Conservation (phyloP, 495 filamentous ascomycete genomes). For the Jackrogersella minutella region DNA sequence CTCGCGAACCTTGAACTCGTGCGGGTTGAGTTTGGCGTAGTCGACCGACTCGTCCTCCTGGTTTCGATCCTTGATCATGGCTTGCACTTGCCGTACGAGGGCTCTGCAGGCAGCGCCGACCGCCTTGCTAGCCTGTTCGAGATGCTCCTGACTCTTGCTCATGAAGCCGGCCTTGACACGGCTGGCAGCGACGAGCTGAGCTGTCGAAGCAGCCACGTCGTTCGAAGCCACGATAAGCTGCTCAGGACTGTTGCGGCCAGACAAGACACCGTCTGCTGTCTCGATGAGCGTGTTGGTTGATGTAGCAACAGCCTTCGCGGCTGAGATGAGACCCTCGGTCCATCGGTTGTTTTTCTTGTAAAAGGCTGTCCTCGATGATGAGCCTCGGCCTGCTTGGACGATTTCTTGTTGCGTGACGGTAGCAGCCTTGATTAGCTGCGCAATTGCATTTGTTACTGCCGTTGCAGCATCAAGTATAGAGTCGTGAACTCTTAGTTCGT, state of each 20-base stretch:
- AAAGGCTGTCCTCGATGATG: constrained; percentile 89
- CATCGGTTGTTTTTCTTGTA: constrained; percentile 99
- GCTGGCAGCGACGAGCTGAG: constrained; percentile 93
- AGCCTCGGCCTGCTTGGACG: constrained; percentile 91
- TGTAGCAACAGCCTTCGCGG: constrained; percentile 90
- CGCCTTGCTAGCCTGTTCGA: constrained; percentile 91
- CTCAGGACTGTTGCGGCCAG: constrained; percentile 88
- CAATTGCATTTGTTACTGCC: constrained; percentile 96
- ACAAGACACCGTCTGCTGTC: constrained; percentile 95
- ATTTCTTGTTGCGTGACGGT: constrained; percentile 96
- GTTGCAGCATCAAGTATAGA: constrained; percentile 92
- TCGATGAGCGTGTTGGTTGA: constrained; percentile 97
- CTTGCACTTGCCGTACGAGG: constrained; percentile 91
- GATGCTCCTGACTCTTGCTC: constrained; percentile 90
- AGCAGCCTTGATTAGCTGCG: constrained; percentile 94
- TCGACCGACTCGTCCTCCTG: constrained; percentile 86
- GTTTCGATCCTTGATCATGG: constrained; percentile 86
- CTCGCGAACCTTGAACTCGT: constrained; percentile 97
- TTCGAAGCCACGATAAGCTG: constrained; percentile 98
- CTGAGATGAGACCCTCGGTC: constrained; percentile 97
- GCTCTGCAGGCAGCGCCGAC: constrained; percentile 87
- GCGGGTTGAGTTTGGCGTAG: constrained; percentile 83
- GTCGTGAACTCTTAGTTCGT: constrained; percentile 94
- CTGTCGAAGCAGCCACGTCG: constrained; percentile 93
- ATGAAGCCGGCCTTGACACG: constrained; percentile 98